Evolutionary conservation across 2,329 filamentous ascomycete genomes (phyloP).

Genomic region (Penicillium paneum): DNA sequence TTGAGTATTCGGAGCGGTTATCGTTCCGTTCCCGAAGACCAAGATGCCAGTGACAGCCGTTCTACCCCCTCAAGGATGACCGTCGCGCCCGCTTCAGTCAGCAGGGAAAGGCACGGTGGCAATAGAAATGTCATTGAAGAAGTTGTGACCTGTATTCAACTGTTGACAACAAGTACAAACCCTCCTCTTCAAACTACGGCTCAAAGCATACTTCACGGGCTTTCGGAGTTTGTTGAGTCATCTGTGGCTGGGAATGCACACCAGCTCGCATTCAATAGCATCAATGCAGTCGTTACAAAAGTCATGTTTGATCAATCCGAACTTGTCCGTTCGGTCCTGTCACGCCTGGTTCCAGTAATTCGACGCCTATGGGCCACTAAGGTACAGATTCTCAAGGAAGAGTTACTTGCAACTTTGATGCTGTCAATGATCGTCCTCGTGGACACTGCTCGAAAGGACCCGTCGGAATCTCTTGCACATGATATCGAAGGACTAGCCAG

Average conservation of each 20-base stretch:
- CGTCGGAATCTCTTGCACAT: constrained; percentile 38
- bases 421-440: constrained; percentile 61
- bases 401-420: constrained; percentile 71
- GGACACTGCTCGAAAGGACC: constrained; percentile 37
- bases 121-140: constrained; percentile 48
- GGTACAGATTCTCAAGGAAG: constrained; percentile 65
- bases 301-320: constrained; percentile 66
- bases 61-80: constrained; percentile 33
- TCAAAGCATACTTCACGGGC: constrained; percentile 54
- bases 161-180: constrained; percentile 63
- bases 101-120: constrained; percentile 25
- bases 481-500: constrained; percentile 66
- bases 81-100: constrained; percentile 25
- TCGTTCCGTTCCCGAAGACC: constrained; percentile 28
- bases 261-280: constrained; percentile 68
- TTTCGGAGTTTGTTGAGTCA: constrained; percentile 61
- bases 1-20: constrained; percentile 29
- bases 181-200: constrained; percentile 61
- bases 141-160: constrained; percentile 63
- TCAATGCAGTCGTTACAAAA: constrained; percentile 68
- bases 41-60: constrained; percentile 24
- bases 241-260: constrained; percentile 60
- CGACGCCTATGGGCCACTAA: constrained; percentile 71
- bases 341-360: constrained; percentile 66
- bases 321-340: constrained; percentile 59